A percentile compares a stretch with the other conserved stretches of the same genome.
These are phyloP conservation scores for Penicillium sp. DNA, from an alignment of 2,329 filamentous ascomycete species.

Conservation along the genomic window DNA sequence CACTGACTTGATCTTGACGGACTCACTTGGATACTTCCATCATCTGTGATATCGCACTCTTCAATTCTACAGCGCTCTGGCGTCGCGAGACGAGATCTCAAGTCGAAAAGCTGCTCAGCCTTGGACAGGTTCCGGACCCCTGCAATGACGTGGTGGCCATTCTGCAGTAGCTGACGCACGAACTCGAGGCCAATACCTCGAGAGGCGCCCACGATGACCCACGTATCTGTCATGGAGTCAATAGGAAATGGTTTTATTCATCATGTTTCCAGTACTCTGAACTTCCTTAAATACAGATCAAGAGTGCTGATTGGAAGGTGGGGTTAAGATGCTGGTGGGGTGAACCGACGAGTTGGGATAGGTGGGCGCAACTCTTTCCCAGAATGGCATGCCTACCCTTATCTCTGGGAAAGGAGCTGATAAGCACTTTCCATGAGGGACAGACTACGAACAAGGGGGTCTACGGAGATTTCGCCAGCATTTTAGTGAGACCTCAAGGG, in stretches of 20 bases:
- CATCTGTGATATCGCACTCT: constrained; percentile 56
- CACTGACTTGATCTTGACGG: constrained; percentile 11
- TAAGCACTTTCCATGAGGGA: background rate
- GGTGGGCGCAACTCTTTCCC: constrained; percentile 4
- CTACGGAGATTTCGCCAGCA: no score
- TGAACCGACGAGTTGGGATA: background rate
- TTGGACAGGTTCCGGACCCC: constrained; percentile 50
- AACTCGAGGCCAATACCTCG: constrained; percentile 53
- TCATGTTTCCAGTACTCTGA: background rate
- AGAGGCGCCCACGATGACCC: constrained; percentile 36
- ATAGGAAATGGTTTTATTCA: background rate
- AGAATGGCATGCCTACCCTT: background rate
- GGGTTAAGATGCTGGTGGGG: background rate
- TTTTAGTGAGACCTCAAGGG: no score
- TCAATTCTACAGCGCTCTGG: constrained; percentile 44
- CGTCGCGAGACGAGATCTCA: constrained; percentile 24
- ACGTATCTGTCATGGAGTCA: constrained; percentile 21
- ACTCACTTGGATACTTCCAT: constrained; percentile 53
- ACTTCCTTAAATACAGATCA: background rate
- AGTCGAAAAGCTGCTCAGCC: constrained; percentile 22
- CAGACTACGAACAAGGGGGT: no score
- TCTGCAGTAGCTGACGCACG: constrained; percentile 51
- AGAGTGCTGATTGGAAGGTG: background rate
- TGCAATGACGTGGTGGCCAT: constrained; percentile 53
- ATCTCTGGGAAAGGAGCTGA: background rate